Conservation (phyloP, 495 filamentous ascomycete species). For the Aspergillus kassunensis region DNA sequence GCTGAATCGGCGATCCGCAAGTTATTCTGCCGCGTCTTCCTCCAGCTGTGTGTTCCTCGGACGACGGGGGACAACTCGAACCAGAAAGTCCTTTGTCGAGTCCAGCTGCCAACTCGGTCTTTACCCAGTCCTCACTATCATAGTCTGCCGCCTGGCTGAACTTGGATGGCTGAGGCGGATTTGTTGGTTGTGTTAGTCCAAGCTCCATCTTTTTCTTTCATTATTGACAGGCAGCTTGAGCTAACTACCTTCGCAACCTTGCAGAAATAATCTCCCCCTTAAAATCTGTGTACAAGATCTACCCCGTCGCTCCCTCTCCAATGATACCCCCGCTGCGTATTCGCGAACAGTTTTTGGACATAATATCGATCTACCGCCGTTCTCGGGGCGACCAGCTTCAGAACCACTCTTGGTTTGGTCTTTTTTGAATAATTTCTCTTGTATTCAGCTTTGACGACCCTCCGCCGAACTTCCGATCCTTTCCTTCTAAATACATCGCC, state of each 20-base stretch:
- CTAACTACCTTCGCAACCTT: slow-evolving; percentile 1
- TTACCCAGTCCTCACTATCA: slow-evolving; percentile 14
- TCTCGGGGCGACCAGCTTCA: slow-evolving; percentile 4
- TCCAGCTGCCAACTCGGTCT: slow-evolving; percentile 16
- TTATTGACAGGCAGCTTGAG: not conserved
- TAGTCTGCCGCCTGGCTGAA: slow-evolving; percentile 11
- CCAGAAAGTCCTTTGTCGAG: slow-evolving; percentile 19
- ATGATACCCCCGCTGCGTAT: slow-evolving; percentile 5
- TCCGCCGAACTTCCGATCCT: not conserved
- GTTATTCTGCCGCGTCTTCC: slow-evolving; percentile 17
- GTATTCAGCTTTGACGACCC: not conserved
- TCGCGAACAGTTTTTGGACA: slow-evolving; percentile 2
- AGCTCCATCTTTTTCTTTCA: slow-evolving; percentile 1
- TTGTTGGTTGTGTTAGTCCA: slow-evolving; percentile 23
- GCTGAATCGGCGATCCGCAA: no score
- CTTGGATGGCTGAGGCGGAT: slow-evolving; percentile 21
- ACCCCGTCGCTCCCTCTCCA: slow-evolving; percentile 14
- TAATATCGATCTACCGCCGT: slow-evolving; percentile 2
- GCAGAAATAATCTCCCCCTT: slow-evolving; percentile 10
- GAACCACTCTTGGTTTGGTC: not conserved
- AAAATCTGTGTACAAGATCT: not conserved
- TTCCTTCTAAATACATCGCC: not conserved
- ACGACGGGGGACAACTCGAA: slow-evolving; percentile 35
- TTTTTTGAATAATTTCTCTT: not conserved
- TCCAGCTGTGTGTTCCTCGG: slow-evolving; percentile 38